phyloP scores from a whole-genome alignment of 1,139 yeast species.

The Zygotorulaspora mrakii region DNA sequence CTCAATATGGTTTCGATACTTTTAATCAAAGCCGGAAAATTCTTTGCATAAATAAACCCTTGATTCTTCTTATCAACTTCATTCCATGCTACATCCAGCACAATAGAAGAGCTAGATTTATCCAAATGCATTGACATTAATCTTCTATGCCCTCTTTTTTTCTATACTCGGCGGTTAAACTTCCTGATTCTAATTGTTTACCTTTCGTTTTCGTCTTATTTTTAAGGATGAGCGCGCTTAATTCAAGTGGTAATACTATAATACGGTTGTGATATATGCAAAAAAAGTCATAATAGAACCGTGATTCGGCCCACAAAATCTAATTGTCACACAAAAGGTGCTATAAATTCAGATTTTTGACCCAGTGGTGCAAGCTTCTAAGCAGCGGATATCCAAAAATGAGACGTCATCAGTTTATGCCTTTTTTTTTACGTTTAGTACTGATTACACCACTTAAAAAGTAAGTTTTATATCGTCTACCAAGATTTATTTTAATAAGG shows the following conservation, averaged over 20 bases:
- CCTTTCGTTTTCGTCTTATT: neutral
- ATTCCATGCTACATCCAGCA: slow-evolving; percentile 35
- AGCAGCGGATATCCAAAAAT: too few species aligned
- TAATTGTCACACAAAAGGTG: too few species aligned
- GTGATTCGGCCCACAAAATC: too few species aligned
- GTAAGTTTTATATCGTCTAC: too few species aligned
- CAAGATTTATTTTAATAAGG: too few species aligned
- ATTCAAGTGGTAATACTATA: neutral
- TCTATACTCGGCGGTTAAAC: neutral
- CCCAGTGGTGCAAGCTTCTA: too few species aligned
- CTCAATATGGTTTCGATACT: slow-evolving; percentile 26
- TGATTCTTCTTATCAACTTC: slow-evolving; percentile 30
- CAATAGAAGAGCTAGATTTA: slow-evolving; percentile 16
- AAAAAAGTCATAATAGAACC: too few species aligned
- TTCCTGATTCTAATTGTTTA: slow-evolving; percentile 4
- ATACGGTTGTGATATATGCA: neutral
- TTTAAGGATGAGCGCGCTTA: neutral
- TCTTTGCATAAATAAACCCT: slow-evolving; percentile 37
- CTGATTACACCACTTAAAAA: too few species aligned
- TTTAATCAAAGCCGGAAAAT: slow-evolving; percentile 24
- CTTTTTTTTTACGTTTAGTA: too few species aligned
- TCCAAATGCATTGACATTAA: slow-evolving; percentile 14
- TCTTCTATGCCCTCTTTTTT: neutral
- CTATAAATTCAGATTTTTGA: too few species aligned
- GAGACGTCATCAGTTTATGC: too few species aligned